Evolutionary conservation across 208 protist genomes (phyloP), one percentile per base, ranked within the genome.

Genomic region (Tritrichomonas musculus): DNA sequence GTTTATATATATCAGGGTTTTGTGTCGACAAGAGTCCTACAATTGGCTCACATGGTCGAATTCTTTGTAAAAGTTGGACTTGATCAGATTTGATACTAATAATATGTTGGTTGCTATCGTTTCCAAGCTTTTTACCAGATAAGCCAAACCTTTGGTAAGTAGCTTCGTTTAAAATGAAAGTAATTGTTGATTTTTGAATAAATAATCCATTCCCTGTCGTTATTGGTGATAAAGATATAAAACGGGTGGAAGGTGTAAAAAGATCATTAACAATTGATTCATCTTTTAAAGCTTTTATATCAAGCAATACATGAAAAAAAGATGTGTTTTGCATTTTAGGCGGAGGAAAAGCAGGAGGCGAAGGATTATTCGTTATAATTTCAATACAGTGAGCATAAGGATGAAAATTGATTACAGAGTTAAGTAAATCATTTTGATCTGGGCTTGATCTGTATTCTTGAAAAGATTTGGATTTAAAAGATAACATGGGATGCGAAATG

Each of bases 141-240:
- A 88, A 39, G 11, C 77, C 77, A 50, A 88, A 88, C 9, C 77
- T 25, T 57, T 88, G 11, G 39, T 88, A 88, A 57, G 77, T 88
- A 39, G 27, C 0, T 17, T 88, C n/a, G 17, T 88, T 88, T 36
- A 88, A n/a, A 30, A 50, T 20, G 39, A 88, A 88, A 47, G 47
- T 53, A 39, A 88, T 50, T 11, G 17, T 53, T 39, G 47, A 53
- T 13, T 88, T 88, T 57, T 49, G 1, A 5, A 88, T n/a, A 39
- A 36, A 53, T n/a, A 88, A 41, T 57, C 41, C 47, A 47, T 88
- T 88, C 4, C 77, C 77, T 22, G 13, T 50, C 0, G 27, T 20
- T 39, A 88, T 25, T 44, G 77, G 77, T 39, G 77, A 60, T 88
- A 88, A 57, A 39, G 77, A 88, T 27, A 53, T 14, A 39, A 88